Evolutionary conservation across 1,284 basidiomycete species (phyloP), one percentile per base, ranked within the genome.

Genomic region (Schizophyllum commune): DNA sequence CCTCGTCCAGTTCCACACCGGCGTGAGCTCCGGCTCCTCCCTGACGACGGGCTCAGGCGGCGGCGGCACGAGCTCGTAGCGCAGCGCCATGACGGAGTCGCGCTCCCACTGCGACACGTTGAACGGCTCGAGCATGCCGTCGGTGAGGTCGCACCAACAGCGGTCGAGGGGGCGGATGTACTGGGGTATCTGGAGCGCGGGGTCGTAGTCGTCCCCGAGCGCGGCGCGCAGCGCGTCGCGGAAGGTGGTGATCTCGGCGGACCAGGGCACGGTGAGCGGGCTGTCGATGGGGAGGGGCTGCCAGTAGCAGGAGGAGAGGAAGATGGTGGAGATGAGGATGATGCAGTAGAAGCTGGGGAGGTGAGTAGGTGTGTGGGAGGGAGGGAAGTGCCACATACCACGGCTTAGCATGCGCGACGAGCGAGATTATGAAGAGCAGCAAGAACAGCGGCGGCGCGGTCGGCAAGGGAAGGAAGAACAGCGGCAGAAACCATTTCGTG

Each of bases 251-350:
- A 88, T 79, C 68, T 86, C 84, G 53, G 79, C 77, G 6, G 84
- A 73, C 84, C 86, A 88, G 2, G 90, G 85, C 17, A 70, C 70
- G 21, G 83, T 79, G 60, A 91, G 82, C 1, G 80, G 75, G 32
- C 80, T 81, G 62, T 85, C 80, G 53, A 86, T 70, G 11, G 88
- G 82, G 56, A 90, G 81, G 19, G 91, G 87, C 64, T 90, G 88
- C 90, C 90, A 91, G 72, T 92, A 91, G 70, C 91, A 92, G 11
- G 90, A 89, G 15, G 90, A 89, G 64, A 91, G 79, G 71, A 91
- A 92, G 58, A 92, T 78, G 15, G 90, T 88, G 0, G 84, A 80
- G 19, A 92, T 82, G 20, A 92, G 78, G 21, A 91, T 79, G 61
- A 92, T 86, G 78, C 90, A 92, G 71, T 92, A 92, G 69, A 92